A percentile compares a stretch with the other conserved stretches of the same genome.
These are phyloP conservation scores for Aspergillus flavus DNA, from an alignment of 2,329 filamentous ascomycete genomes.

Conservation along the genomic window DNA sequence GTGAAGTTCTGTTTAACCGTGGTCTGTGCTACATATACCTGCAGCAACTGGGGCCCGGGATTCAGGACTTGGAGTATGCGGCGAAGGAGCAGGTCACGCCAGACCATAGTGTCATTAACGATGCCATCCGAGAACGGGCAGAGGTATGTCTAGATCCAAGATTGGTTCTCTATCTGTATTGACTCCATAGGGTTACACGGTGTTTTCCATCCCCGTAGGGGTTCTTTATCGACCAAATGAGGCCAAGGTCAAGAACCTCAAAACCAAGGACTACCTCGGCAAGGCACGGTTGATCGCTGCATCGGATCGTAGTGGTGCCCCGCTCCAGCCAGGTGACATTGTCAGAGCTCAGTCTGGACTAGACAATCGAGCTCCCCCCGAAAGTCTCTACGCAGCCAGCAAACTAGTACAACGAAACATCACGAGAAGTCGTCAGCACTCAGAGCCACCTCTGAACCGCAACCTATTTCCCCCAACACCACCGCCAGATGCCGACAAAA, in stretches of 20 bases:
- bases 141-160: conserved; percentile 62
- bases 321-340: conserved; percentile 69
- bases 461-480: conserved; percentile 97
- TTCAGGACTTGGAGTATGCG: conserved; percentile 88
- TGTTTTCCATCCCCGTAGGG: conserved; percentile 96
- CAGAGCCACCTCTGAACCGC: conserved; percentile 76
- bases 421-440: conserved; percentile 75
- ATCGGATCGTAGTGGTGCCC: conserved; percentile 76
- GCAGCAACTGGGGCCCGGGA: conserved; percentile 83
- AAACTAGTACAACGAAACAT: conserved; percentile 90
- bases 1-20: conserved; percentile 95
- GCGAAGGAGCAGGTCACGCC: conserved; percentile 95
- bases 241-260: conserved; percentile 96
- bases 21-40: conserved; percentile 97
- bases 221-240: conserved; percentile 95
- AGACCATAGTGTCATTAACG: conserved; percentile 96
- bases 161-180: not conserved
- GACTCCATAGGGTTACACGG: conserved; percentile 78
- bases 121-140: conserved; percentile 89
- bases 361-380: conserved; percentile 74
- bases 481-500: conserved; percentile 82
- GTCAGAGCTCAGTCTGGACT: conserved; percentile 26
- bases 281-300: conserved; percentile 93
- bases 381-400: conserved; percentile 86
- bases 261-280: conserved; percentile 95